Percentiles rank a stretch among this genome's conserved stretches.
These are phyloP conservation scores for Fusarium sp. DNA, from an alignment of 2,329 filamentous ascomycete genomes.

Conservation along the genomic window DNA sequence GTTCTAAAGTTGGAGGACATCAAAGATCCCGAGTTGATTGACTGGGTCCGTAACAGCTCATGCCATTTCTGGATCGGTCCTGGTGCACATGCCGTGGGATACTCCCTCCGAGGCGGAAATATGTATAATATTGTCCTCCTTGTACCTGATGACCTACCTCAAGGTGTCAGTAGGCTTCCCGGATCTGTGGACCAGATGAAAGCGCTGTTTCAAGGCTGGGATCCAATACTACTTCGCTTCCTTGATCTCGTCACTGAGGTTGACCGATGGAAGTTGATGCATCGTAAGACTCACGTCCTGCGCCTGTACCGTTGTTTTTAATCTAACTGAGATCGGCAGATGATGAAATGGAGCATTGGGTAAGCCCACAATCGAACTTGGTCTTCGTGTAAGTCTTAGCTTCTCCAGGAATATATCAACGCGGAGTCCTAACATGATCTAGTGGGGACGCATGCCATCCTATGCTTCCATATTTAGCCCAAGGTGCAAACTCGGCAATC, in stretches of 20 bases:
- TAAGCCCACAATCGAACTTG: conserved; percentile 64
- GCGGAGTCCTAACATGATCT: neutral
- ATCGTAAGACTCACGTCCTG: neutral
- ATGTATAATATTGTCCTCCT: conserved; percentile 76
- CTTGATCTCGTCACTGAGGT: conserved; percentile 11
- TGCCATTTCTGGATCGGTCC: conserved; percentile 74
- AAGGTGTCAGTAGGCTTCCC: conserved; percentile 54
- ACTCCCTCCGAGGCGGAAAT: conserved; percentile 67
- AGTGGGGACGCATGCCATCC: conserved; percentile 72
- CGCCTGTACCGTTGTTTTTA: neutral
- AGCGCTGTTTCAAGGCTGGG: conserved; percentile 10
- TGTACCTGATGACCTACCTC: conserved; percentile 71
- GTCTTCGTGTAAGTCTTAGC: conserved; percentile 55
- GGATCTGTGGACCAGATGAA: conserved; percentile 18
- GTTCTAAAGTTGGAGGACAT: conserved; percentile 66
- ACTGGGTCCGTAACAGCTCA: conserved; percentile 63
- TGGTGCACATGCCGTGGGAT: conserved; percentile 69
- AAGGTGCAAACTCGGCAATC: conserved; percentile 74
- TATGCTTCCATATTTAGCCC: conserved; percentile 72
- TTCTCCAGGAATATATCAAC: neutral
- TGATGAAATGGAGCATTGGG: conserved; percentile 65
- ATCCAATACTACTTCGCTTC: conserved; percentile 13
- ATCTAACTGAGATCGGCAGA: conserved; percentile 44
- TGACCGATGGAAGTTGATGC: conserved; percentile 17
- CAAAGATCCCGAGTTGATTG: conserved; percentile 60